Percentiles rank a stretch among this genome's conserved stretches.
These are phyloP conservation scores for Chrysanthemum seticuspe DNA, from an alignment of 129 eudicot genomes.

Conservation along the genomic window DNA sequence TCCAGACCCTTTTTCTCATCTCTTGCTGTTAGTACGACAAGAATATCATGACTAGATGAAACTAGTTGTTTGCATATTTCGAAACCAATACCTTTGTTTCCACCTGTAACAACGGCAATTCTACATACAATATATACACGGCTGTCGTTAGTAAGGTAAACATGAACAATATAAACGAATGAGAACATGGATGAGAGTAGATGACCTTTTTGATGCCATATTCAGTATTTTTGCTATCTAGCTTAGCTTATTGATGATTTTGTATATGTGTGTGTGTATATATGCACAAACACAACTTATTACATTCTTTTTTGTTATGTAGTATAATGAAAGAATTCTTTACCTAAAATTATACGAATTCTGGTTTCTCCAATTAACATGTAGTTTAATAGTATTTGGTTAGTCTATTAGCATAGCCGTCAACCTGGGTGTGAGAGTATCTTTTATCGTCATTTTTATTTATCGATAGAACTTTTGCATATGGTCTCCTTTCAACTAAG, in stretches of 20 bases:
- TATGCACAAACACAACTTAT: too few species aligned
- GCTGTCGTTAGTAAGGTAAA: not conserved
- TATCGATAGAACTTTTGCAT: too few species aligned
- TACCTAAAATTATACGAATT: too few species aligned
- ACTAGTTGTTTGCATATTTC: conserved; percentile 23
- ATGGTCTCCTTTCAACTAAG: too few species aligned
- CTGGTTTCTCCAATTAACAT: too few species aligned
- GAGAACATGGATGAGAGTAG: not conserved
- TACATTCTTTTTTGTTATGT: too few species aligned
- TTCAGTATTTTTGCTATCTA: not conserved
- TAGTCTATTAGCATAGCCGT: too few species aligned
- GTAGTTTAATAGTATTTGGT: too few species aligned
- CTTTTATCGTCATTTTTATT: too few species aligned
- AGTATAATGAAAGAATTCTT: too few species aligned
- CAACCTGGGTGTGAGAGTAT: too few species aligned
- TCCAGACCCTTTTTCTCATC: conserved; percentile 28
- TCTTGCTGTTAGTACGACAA: conserved; percentile 24
- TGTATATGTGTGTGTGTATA: not conserved
- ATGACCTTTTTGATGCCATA: conserved; percentile 22
- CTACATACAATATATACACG: conserved; percentile 19
- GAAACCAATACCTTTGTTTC: conserved; percentile 26
- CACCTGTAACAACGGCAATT: conserved; percentile 29
- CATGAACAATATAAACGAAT: not conserved
- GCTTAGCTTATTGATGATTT: not conserved
- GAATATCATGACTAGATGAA: conserved; percentile 13